phyloP scores from a whole-genome alignment of 2,329 filamentous ascomycete genomes.

The Epichloe scottii region DNA sequence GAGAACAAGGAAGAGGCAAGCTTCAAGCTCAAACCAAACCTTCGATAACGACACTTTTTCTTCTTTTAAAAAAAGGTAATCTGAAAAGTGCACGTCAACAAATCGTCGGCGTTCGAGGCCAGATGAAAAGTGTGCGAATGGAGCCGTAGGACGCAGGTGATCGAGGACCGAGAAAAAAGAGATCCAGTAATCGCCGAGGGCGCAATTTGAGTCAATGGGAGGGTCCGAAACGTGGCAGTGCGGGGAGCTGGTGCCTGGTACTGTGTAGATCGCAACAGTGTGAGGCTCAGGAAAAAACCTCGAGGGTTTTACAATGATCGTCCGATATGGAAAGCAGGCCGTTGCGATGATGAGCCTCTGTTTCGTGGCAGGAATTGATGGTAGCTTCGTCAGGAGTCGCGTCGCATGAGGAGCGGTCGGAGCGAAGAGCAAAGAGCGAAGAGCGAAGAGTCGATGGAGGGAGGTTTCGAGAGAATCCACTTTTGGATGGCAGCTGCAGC shows the following conservation, averaged over 20 bases:
- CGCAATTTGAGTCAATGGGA: neutral
- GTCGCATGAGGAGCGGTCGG: neutral
- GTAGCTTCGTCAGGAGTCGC: neutral
- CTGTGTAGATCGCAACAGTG: neutral
- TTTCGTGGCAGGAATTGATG: neutral
- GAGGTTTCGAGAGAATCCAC: neutral
- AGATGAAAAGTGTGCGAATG: neutral
- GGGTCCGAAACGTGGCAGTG: neutral
- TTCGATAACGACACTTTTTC: conserved; percentile 2
- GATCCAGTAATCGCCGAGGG: neutral
- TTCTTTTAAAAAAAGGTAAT: neutral
- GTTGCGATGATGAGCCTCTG: conserved; percentile 1
- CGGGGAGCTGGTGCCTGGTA: neutral
- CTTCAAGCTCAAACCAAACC: conserved; percentile 26
- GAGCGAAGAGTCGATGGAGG: neutral
- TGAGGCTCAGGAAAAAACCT: neutral
- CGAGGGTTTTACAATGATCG: neutral
- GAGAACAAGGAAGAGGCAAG: conserved; percentile 25
- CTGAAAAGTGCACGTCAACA: neutral
- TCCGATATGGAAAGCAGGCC: neutral
- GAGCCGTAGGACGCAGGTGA: neutral
- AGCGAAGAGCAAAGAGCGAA: neutral
- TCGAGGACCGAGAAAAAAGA: neutral
- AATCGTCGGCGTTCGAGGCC: neutral
- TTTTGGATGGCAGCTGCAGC: neutral